Percentiles rank a stretch among this genome's conserved stretches.
phyloP scores from a whole-genome alignment of 176 grass and related monocot species.

The Ananas comosus region DNA sequence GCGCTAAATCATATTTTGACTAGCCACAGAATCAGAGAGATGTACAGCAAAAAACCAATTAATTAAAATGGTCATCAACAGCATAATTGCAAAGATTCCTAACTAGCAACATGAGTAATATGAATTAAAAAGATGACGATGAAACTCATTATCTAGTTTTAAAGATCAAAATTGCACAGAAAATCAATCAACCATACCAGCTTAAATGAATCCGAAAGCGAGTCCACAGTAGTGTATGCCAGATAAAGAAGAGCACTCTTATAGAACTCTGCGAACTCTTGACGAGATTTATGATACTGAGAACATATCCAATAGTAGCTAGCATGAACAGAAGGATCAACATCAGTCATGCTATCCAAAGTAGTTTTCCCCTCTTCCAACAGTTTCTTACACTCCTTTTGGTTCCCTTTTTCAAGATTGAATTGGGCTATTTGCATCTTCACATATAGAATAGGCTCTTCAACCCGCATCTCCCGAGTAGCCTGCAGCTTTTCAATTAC shows the following conservation, averaged over 20 bases:
- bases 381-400: conserved; percentile 84
- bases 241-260: conserved; percentile 88
- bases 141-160: neutral
- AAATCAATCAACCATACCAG: conserved; percentile 33
- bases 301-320: conserved; percentile 88
- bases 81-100: neutral
- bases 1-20: too few relatives aligned
- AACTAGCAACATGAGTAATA: neutral
- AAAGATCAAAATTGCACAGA: neutral
- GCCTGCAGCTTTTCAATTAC: conserved; percentile 58
- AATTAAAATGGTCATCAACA: too few relatives aligned
- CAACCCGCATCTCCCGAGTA: conserved; percentile 49
- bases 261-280: conserved; percentile 87
- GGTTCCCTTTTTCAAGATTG: conserved; percentile 58
- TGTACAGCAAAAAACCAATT: too few relatives aligned
- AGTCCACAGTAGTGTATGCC: conserved; percentile 79
- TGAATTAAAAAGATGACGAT: neutral
- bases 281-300: conserved; percentile 64
- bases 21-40: too few relatives aligned
- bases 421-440: conserved; percentile 89
- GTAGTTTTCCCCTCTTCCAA: conserved; percentile 72
- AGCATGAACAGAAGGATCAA: conserved; percentile 73
- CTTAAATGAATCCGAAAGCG: conserved; percentile 73
- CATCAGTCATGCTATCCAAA: conserved; percentile 80
- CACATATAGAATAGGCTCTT: conserved; percentile 65